Base-by-base conservation (phyloP, 306 rosid genomes). In the Pueraria montana region DNA sequence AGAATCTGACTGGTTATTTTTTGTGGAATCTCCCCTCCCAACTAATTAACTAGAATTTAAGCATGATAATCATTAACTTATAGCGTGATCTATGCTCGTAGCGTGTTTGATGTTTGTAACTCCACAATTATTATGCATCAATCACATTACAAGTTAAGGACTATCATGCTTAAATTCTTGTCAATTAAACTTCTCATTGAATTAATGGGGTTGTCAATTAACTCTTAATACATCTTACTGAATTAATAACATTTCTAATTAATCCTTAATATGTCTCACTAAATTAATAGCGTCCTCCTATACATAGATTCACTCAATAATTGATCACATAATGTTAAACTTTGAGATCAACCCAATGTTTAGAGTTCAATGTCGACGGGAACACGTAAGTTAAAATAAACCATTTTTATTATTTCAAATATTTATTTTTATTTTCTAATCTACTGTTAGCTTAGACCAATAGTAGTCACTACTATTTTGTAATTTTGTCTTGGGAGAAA, bases 401-500 rank as follows among this genome's bases (percentile, higher is more conserved):
- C 7, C 6, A 5, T 24, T 49, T 38, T 50, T 74, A 46, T 21
- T 32, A 61, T 48, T 18, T 64, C 11, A 12, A 16, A 32, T 48
- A n/a, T 6, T 45, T 17, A n/a, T 45, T 13, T 55, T 56, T 63
- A 9, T 17, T 48, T 32, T 32, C 49, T 26, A 61, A 11, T 64
- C 20, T 48, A 23, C 7, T 16, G 10, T 11, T 68, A 38, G 34
- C 45, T 32, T 59, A 53, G 68, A 38, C 23, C 34, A 70, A 50
- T 11, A 21, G 10, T 30, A 26, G 20, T 24, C 46, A 23, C 55
- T 27, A 27, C 59, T 40, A 26, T 11, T 46, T 61, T 34, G 13
- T 79, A 2, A 9, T 26, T 24, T 67, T 40, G 77, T 79, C 82
- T 48, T 59, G 56, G 27, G 58, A 56, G 61, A 71, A 70, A 62